phyloP scores from a whole-genome alignment of 257 asterid species.

The Thymus mandschuricus region DNA sequence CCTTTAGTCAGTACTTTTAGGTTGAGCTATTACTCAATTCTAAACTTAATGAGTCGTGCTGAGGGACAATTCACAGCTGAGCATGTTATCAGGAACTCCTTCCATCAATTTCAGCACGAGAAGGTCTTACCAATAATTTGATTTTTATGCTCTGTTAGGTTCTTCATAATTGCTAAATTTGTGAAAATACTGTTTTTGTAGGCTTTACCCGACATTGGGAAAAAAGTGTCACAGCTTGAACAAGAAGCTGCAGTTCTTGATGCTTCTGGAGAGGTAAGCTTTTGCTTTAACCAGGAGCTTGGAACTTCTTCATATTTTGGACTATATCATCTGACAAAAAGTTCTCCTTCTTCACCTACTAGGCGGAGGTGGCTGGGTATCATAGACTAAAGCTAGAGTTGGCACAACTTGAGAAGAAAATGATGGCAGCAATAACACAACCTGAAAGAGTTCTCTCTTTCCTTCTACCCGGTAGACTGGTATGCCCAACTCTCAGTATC shows the following conservation, averaged over 20 bases:
- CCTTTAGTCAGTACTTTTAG: constrained; percentile 97
- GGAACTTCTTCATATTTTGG: constrained; percentile 21
- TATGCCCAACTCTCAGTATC: constrained; percentile 39
- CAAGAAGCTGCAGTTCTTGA: constrained; percentile 92
- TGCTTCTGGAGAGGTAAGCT: constrained; percentile 84
- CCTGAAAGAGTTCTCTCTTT: constrained; percentile 89
- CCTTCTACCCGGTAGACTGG: constrained; percentile 97
- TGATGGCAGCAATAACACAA: constrained; percentile 86
- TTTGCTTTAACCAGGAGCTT: constrained; percentile 29
- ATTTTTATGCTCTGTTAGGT: constrained; percentile 14
- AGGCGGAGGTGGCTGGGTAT: constrained; percentile 94
- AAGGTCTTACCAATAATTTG: constrained; percentile 58
- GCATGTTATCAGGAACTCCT: constrained; percentile 91
- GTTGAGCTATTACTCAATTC: constrained; percentile 91
- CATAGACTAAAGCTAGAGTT: constrained; percentile 81
- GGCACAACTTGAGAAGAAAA: constrained; percentile 74
- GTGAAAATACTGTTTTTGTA: constrained; percentile 40
- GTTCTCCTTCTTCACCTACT: constrained; percentile 32
- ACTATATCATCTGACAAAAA: constrained; percentile 9
- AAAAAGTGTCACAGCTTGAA: constrained; percentile 77
- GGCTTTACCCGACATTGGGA: constrained; percentile 93
- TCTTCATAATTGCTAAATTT: constrained; percentile 34
- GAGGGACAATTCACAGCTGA: constrained; percentile 99
- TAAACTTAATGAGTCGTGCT: constrained; percentile 96
- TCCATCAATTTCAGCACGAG: constrained; percentile 96